Evolutionary conservation across 176 grass and related monocot species (phyloP).

Genomic region (Hordeum marinum): DNA sequence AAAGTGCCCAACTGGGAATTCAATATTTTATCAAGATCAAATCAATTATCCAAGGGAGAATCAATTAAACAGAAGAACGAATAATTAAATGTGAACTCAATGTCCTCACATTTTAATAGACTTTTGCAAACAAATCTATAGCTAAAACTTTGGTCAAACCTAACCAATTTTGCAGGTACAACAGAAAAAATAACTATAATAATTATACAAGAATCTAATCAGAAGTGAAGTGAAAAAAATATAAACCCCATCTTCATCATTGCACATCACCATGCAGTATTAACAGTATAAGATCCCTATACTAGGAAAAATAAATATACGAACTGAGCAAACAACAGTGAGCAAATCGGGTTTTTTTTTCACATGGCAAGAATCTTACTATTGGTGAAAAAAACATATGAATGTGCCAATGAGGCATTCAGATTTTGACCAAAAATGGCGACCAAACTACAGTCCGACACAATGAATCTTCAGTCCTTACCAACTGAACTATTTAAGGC

Average conservation of each 20-base stretch:
- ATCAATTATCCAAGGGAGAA: too few species aligned
- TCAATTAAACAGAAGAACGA: background rate
- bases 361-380: background rate
- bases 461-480: background rate
- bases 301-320: background rate
- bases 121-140: background rate
- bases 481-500: background rate
- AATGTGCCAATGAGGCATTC: background rate
- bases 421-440: constrained; percentile 6
- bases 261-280: background rate
- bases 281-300: background rate
- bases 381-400: background rate
- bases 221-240: background rate
- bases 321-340: background rate
- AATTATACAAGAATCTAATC: background rate
- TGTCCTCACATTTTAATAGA: background rate
- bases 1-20: background rate
- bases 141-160: background rate
- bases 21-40: background rate
- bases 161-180: background rate
- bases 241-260: background rate
- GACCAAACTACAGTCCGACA: background rate
- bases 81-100: background rate
- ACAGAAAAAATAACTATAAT: background rate
- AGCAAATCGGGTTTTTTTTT: background rate